These are phyloP conservation scores for Metschnikowia shivogae DNA, from an alignment of 805 yeast species.

Conservation along the genomic window DNA sequence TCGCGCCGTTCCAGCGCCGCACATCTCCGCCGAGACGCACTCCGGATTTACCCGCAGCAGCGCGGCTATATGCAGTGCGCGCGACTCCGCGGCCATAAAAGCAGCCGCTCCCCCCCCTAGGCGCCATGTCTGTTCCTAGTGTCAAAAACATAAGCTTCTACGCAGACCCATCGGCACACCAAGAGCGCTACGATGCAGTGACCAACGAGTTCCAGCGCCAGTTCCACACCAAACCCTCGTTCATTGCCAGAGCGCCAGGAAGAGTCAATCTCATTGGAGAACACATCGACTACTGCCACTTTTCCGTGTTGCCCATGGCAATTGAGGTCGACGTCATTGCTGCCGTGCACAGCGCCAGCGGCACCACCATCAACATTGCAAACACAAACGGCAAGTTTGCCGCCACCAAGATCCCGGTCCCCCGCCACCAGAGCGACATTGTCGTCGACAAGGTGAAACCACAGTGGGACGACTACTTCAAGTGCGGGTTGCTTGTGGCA, in stretches of 20 bases:
- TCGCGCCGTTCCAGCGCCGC: neutral
- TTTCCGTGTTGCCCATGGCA: slow-evolving; percentile 71
- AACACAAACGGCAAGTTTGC: slow-evolving; percentile 36
- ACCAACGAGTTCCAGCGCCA: slow-evolving; percentile 19
- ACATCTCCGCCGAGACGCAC: slow-evolving; percentile 4
- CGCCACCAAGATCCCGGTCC: slow-evolving; percentile 39
- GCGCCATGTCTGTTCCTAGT: slow-evolving; percentile 26
- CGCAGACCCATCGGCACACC: slow-evolving; percentile 25
- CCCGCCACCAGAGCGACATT: slow-evolving; percentile 33
- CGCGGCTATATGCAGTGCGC: neutral
- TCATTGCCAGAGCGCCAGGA: slow-evolving; percentile 66
- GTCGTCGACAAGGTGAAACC: slow-evolving; percentile 47
- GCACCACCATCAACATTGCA: slow-evolving; percentile 24
- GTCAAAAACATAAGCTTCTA: slow-evolving; percentile 34
- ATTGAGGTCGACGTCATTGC: slow-evolving; percentile 59
- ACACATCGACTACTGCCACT: slow-evolving; percentile 66
- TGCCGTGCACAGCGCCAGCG: slow-evolving; percentile 35
- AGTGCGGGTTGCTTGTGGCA: slow-evolving; percentile 61
- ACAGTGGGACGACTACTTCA: slow-evolving; percentile 67
- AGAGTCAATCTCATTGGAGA: slow-evolving; percentile 73
- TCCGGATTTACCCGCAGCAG: slow-evolving; percentile 4
- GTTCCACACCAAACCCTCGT: slow-evolving; percentile 35
- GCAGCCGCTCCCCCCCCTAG: neutral
- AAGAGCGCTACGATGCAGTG: slow-evolving; percentile 26
- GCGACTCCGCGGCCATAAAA: neutral